Evolutionary conservation across 345 rosid species (phyloP).

Genomic region (Arabidopsis suecica): DNA sequence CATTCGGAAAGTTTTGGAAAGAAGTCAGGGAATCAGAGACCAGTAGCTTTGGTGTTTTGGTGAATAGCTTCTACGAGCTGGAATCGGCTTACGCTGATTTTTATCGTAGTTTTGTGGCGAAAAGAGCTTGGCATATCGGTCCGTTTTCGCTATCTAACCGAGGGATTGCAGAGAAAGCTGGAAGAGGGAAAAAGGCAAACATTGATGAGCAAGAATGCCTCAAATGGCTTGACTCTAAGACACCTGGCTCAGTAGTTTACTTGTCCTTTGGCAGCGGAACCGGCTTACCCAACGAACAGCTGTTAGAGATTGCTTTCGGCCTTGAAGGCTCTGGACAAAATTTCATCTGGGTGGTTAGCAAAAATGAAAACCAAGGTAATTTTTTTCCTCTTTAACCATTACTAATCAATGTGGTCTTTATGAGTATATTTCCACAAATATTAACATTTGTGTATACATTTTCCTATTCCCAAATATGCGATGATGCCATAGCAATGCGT

Average conservation of each 20-base stretch:
- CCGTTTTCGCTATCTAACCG: slow-evolving; percentile 49
- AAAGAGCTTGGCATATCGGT: slow-evolving; percentile 50
- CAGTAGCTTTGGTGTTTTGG: slow-evolving; percentile 62
- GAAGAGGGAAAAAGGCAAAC: slow-evolving; percentile 43
- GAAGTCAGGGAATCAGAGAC: slow-evolving; percentile 47
- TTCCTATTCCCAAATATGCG: background rate
- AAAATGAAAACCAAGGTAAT: slow-evolving; percentile 27
- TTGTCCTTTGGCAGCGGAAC: slow-evolving; percentile 54
- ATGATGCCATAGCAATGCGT: background rate
- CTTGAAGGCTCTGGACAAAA: slow-evolving; percentile 47
- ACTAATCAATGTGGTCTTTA: background rate
- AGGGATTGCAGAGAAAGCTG: slow-evolving; percentile 39
- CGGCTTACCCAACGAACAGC: slow-evolving; percentile 39
- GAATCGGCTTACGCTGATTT: slow-evolving; percentile 62
- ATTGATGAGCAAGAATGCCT: slow-evolving; percentile 50
- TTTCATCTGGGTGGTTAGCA: slow-evolving; percentile 61
- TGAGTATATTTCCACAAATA: background rate
- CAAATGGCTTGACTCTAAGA: slow-evolving; percentile 49
- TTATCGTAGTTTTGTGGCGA: slow-evolving; percentile 50
- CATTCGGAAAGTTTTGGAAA: slow-evolving; percentile 28
- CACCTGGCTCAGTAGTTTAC: slow-evolving; percentile 49
- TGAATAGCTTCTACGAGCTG: slow-evolving; percentile 78
- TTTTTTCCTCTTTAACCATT: background rate
- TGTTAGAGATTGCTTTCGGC: slow-evolving; percentile 51
- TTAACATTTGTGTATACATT: background rate